phyloP scores from a whole-genome alignment of 2,329 filamentous ascomycete genomes.

The Ophiostoma tasmaniense region DNA sequence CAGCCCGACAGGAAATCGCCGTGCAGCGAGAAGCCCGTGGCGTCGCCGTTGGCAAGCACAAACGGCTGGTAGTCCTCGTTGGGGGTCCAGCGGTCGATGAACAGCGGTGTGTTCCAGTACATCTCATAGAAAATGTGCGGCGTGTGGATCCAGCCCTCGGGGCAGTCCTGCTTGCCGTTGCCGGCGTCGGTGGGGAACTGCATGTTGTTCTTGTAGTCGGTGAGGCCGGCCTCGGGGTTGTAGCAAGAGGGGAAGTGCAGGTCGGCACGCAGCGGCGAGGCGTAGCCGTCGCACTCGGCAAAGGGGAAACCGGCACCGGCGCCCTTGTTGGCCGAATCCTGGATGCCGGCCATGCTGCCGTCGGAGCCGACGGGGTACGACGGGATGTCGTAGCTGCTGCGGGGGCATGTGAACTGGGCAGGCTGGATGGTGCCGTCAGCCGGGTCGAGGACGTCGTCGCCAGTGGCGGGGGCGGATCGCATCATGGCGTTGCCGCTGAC shows the following conservation, averaged over 20 bases:
- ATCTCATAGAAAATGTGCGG: slow-evolving; percentile 52
- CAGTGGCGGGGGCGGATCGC: slow-evolving; percentile 48
- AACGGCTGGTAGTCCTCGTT: slow-evolving; percentile 53
- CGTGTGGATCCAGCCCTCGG: slow-evolving; percentile 44
- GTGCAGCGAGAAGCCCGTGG: slow-evolving; percentile 61
- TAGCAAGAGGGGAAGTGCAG: slow-evolving; percentile 69
- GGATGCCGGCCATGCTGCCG: slow-evolving; percentile 46
- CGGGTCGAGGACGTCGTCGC: slow-evolving; percentile 43
- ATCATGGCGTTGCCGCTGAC: slow-evolving; percentile 54
- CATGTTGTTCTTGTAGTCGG: slow-evolving; percentile 57
- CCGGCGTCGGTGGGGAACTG: slow-evolving; percentile 45
- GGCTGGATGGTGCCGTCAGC: slow-evolving; percentile 43
- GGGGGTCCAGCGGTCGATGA: slow-evolving; percentile 45
- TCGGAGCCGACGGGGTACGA: slow-evolving; percentile 48
- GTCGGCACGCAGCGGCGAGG: slow-evolving; percentile 55
- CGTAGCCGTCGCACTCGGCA: slow-evolving; percentile 55
- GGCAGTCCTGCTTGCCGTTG: slow-evolving; percentile 45
- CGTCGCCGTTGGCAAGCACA: slow-evolving; percentile 60
- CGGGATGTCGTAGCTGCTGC: slow-evolving; percentile 38
- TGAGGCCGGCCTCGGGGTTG: slow-evolving; percentile 52
- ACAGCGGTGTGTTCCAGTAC: slow-evolving; percentile 51
- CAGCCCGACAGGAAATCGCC: slow-evolving; percentile 68
- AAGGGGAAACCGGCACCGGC: slow-evolving; percentile 60
- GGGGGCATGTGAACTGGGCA: slow-evolving; percentile 54
- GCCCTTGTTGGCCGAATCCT: slow-evolving; percentile 45